Evolutionary conservation across 2,329 filamentous ascomycete species (phyloP).

Genomic region (Pseudogymnoascus sp.): DNA sequence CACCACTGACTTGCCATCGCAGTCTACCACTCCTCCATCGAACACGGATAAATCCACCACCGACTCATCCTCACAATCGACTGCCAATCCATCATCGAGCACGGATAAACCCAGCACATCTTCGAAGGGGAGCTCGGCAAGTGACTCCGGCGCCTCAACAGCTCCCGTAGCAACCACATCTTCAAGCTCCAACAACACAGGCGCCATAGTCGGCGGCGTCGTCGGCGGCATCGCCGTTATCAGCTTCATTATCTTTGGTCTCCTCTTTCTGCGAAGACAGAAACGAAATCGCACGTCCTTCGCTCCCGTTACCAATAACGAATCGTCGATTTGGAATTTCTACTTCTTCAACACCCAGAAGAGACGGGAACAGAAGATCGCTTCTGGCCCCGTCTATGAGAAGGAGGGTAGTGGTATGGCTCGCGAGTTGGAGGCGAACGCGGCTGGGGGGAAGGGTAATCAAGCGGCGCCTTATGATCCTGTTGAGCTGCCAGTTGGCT

Average conservation of each 20-base stretch:
- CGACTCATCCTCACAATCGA: background rate
- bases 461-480: background rate
- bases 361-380: background rate
- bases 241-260: constrained; percentile 21
- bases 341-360: background rate
- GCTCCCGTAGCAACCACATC: background rate
- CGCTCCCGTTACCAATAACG: background rate
- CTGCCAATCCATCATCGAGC: background rate
- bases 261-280: constrained; percentile 11
- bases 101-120: background rate
- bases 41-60: background rate
- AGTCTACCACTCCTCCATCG: background rate
- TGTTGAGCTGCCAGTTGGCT: background rate
- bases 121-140: background rate
- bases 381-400: background rate
- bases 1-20: background rate
- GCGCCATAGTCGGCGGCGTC: constrained; percentile 30
- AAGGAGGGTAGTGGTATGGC: background rate
- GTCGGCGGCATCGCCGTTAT: constrained; percentile 31
- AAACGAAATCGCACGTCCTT: background rate
- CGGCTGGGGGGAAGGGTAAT: background rate
- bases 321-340: background rate
- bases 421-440: background rate
- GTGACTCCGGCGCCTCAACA: background rate
- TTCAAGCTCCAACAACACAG: constrained; percentile 16